These are phyloP conservation scores for Clausena lansium DNA, from an alignment of 345 rosid species.

Conservation along the genomic window DNA sequence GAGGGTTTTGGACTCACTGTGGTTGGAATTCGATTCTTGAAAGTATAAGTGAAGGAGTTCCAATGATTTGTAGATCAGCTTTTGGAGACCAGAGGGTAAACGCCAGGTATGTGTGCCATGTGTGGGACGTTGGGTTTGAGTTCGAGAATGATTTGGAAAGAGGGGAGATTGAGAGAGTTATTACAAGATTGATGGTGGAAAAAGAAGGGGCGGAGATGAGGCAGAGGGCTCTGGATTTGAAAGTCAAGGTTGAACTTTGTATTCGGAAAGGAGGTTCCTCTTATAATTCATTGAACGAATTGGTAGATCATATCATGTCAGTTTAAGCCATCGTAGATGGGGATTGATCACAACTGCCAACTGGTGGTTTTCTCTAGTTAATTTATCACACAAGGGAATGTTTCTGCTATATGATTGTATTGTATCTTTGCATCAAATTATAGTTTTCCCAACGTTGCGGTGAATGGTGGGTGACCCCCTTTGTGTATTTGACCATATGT, in stretches of 20 bases:
- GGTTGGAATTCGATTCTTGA: slow-evolving; percentile 37
- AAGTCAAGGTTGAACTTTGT: slow-evolving; percentile 5
- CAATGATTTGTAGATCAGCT: slow-evolving; percentile 21
- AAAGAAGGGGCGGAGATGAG: slow-evolving; percentile 19
- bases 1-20: slow-evolving; percentile 39
- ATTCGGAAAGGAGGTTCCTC: slow-evolving; percentile 18
- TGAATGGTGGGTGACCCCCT: too few species aligned
- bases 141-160: slow-evolving; percentile 12
- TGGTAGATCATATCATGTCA: slow-evolving; percentile 15
- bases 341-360: not conserved
- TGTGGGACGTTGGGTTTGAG: slow-evolving; percentile 26
- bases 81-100: slow-evolving; percentile 27
- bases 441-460: not conserved
- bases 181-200: slow-evolving; percentile 23
- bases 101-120: slow-evolving; percentile 14
- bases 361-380: too few species aligned
- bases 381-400: too few species aligned
- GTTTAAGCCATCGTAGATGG: not conserved
- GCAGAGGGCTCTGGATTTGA: slow-evolving; percentile 13
- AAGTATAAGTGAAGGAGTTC: slow-evolving; percentile 28
- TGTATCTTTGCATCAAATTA: not conserved
- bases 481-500: too few species aligned
- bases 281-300: slow-evolving; percentile 10
- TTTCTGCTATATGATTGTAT: too few species aligned
- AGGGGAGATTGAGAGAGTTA: slow-evolving; percentile 9